Evolutionary conservation across 208 protist genomes (phyloP).

Genomic region (Strigomonas culicis): DNA sequence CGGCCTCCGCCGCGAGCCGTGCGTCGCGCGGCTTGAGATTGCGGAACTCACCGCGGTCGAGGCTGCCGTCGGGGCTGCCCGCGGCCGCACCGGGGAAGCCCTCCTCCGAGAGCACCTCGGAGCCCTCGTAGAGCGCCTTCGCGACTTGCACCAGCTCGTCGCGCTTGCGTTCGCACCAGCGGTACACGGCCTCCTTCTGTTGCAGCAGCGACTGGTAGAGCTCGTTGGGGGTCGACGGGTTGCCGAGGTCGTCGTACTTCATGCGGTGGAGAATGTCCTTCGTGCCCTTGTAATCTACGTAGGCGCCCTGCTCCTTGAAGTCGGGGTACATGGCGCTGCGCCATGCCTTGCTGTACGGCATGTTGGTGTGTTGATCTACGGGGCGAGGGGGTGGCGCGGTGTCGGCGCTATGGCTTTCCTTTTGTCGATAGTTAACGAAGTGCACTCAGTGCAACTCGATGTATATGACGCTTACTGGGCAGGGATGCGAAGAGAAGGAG

Average conservation of each 20-base stretch:
- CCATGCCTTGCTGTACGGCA: constrained; percentile 88
- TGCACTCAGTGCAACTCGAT: neutral
- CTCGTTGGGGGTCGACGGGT: constrained; percentile 75
- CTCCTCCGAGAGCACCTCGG: constrained; percentile 57
- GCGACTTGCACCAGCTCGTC: constrained; percentile 56
- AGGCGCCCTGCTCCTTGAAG: constrained; percentile 70
- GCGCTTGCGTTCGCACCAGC: constrained; percentile 69
- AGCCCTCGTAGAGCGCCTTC: constrained; percentile 50
- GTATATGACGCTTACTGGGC: neutral
- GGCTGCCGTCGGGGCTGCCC: neutral
- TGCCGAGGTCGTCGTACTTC: constrained; percentile 77
- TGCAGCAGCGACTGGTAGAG: constrained; percentile 62
- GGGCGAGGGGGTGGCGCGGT: neutral
- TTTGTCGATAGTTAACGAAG: too few relatives aligned
- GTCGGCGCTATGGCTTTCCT: too few relatives aligned
- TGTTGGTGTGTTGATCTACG: constrained; percentile 6
- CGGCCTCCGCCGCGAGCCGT: constrained; percentile 58
- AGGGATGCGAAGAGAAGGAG: constrained; percentile 17
- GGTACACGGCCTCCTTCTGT: constrained; percentile 68
- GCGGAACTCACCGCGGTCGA: constrained; percentile 3
- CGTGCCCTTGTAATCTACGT: constrained; percentile 85
- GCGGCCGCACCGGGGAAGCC: constrained; percentile 19
- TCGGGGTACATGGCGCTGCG: constrained; percentile 81
- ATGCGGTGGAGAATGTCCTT: constrained; percentile 86
- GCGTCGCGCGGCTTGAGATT: constrained; percentile 52